Evolutionary conservation across 1,284 basidiomycete genomes (phyloP).

Genomic region (Porodaedalea pini): DNA sequence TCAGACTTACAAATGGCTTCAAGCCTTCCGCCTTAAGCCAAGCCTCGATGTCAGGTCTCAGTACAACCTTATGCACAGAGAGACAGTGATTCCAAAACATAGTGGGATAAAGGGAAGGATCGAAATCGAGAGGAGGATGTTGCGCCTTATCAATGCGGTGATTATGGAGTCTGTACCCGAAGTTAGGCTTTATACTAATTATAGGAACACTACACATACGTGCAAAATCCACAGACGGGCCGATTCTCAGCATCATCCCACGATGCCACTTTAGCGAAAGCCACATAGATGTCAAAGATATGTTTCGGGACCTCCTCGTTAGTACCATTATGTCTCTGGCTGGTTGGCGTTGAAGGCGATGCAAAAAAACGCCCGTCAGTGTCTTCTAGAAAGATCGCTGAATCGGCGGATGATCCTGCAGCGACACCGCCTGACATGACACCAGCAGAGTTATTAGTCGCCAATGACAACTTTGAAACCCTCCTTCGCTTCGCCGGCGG

Average conservation of each 20-base stretch:
- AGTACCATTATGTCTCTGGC: neutral
- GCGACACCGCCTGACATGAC: neutral
- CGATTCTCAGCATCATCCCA: neutral
- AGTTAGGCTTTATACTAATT: neutral
- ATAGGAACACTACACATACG: conserved; percentile 1
- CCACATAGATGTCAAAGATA: neutral
- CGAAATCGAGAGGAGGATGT: conserved; percentile 1
- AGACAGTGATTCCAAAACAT: conserved; percentile 15
- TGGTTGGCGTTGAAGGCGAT: neutral
- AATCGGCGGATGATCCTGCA: neutral
- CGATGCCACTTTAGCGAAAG: conserved; percentile 9
- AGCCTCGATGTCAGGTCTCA: conserved; percentile 8
- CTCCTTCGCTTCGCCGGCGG: conserved; percentile 11
- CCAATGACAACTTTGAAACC: neutral
- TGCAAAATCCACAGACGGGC: conserved; percentile 13
- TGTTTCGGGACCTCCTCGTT: neutral
- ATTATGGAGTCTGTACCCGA: conserved; percentile 4
- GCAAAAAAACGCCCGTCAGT: neutral
- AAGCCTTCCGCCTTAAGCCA: conserved; percentile 1
- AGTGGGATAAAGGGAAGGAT: conserved; percentile 1
- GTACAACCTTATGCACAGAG: neutral
- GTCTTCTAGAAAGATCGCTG: neutral
- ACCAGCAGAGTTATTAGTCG: neutral
- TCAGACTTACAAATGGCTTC: neutral
- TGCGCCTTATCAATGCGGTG: neutral